phyloP scores from a whole-genome alignment of 306 rosid genomes.

The apple (Malus domestica) region DNA sequence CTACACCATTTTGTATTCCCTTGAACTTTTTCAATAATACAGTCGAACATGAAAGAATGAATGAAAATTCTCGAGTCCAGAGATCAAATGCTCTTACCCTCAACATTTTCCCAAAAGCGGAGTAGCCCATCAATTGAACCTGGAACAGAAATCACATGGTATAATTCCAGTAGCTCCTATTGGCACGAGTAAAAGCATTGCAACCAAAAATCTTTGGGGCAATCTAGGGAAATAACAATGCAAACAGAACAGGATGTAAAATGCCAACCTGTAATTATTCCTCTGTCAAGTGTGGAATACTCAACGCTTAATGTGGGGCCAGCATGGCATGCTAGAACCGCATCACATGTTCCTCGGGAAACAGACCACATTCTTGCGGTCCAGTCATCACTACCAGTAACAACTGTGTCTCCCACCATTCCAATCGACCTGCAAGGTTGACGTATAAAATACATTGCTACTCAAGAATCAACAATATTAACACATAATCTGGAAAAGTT shows the following conservation, averaged over 20 bases:
- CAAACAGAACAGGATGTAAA: slow-evolving; percentile 3
- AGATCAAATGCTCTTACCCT: slow-evolving; percentile 51
- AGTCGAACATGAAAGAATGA: slow-evolving; percentile 14
- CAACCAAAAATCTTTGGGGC: neutral
- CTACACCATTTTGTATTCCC: neutral
- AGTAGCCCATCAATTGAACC: slow-evolving; percentile 95
- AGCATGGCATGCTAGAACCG: slow-evolving; percentile 97
- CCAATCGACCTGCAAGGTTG: slow-evolving; percentile 73
- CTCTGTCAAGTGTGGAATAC: slow-evolving; percentile 83
- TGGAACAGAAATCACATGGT: slow-evolving; percentile 35
- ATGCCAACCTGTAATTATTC: slow-evolving; percentile 70
- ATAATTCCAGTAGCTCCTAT: neutral
- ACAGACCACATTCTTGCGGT: slow-evolving; percentile 94
- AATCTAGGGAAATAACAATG: neutral
- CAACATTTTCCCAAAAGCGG: slow-evolving; percentile 96
- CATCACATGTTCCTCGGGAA: slow-evolving; percentile 94
- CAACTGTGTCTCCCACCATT: slow-evolving; percentile 88
- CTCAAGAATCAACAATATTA: slow-evolving; percentile 3
- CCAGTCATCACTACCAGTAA: slow-evolving; percentile 99
- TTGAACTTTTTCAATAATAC: neutral
- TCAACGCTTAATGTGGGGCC: slow-evolving; percentile 89
- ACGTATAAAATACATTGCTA: slow-evolving; percentile 7
- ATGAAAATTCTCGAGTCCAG: neutral
- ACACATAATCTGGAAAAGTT: neutral
- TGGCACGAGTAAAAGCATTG: neutral